phyloP scores from a whole-genome alignment of 2,329 filamentous ascomycete genomes.

The Colletotrichum brevisporum region DNA sequence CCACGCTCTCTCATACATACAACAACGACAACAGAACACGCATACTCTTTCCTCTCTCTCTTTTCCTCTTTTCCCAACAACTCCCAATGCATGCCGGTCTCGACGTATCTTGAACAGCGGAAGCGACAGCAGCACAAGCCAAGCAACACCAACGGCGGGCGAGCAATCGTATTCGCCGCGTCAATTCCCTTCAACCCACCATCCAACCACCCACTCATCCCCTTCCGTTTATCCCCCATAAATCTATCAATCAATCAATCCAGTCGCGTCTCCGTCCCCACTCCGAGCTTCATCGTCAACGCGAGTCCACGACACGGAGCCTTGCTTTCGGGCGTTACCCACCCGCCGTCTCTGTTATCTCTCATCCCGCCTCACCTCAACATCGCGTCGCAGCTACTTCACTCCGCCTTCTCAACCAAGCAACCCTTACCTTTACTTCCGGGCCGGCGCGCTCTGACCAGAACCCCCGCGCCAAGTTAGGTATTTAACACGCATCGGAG shows the following conservation, averaged over 20 bases:
- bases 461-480: not conserved
- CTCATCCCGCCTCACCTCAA: slow-evolving; percentile 1
- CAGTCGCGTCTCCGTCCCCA: slow-evolving; percentile 34
- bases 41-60: too few relatives aligned
- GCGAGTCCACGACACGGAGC: slow-evolving; percentile 34
- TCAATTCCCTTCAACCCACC: not conserved
- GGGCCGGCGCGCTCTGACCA: slow-evolving; percentile 4
- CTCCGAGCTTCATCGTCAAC: slow-evolving; percentile 27
- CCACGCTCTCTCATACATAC: not conserved
- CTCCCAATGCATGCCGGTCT: too few relatives aligned
- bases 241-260: slow-evolving; percentile 18
- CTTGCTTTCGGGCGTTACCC: slow-evolving; percentile 15
- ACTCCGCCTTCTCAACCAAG: not conserved
- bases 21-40: not conserved
- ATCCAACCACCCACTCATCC: slow-evolving; percentile 17
- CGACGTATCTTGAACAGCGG: not conserved
- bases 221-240: not conserved
- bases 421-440: slow-evolving; percentile 1
- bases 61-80: not conserved
- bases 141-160: slow-evolving; percentile 11
- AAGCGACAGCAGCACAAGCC: slow-evolving; percentile 22
- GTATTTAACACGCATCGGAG: not conserved
- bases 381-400: slow-evolving; percentile 1
- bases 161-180: slow-evolving; percentile 20
- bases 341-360: slow-evolving; percentile 9